Percentiles rank a stretch among this genome's conserved stretches.
Evolutionary conservation across 192 early-diverging fungal genomes (phyloP).

Genomic region (Spinellus fusiger): DNA sequence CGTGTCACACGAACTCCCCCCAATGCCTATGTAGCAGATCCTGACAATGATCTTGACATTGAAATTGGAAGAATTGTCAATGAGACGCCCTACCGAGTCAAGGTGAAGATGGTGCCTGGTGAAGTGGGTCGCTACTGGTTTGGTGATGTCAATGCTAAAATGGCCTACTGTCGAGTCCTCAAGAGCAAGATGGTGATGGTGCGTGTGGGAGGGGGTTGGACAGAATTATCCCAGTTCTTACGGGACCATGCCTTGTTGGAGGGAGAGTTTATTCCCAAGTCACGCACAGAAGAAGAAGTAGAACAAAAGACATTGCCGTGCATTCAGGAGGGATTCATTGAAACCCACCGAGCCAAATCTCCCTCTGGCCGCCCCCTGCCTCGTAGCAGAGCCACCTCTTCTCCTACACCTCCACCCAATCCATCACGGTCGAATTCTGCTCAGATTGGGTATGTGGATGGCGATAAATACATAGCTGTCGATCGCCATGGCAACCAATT

Average conservation of each 20-base stretch:
- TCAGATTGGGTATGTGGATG: conserved; percentile 21
- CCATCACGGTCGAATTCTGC: neutral
- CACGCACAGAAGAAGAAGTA: conserved; percentile 20
- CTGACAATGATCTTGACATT: conserved; percentile 49
- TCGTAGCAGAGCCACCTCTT: neutral
- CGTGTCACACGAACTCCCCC: conserved; percentile 4
- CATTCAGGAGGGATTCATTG: conserved; percentile 26
- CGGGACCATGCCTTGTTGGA: conserved; percentile 30
- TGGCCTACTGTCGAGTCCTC: conserved; percentile 60
- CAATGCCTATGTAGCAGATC: conserved; percentile 37
- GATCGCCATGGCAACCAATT: conserved; percentile 27
- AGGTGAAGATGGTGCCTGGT: conserved; percentile 45
- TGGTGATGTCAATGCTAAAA: conserved; percentile 57
- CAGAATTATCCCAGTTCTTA: conserved; percentile 30
- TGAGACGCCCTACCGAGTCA: conserved; percentile 45
- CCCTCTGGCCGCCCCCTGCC: conserved; percentile 1
- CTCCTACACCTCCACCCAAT: conserved; percentile 1
- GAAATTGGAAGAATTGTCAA: conserved; percentile 59
- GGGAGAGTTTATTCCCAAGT: conserved; percentile 25
- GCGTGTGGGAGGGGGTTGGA: conserved; percentile 53
- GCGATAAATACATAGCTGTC: conserved; percentile 25
- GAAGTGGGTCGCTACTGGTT: conserved; percentile 60
- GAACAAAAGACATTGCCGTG: neutral
- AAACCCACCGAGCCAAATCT: conserved; percentile 10
- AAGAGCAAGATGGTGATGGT: conserved; percentile 62